Evolutionary conservation across 306 rosid species (phyloP), one percentile per base, ranked within the genome.

Genomic region (Dryas octopetala): DNA sequence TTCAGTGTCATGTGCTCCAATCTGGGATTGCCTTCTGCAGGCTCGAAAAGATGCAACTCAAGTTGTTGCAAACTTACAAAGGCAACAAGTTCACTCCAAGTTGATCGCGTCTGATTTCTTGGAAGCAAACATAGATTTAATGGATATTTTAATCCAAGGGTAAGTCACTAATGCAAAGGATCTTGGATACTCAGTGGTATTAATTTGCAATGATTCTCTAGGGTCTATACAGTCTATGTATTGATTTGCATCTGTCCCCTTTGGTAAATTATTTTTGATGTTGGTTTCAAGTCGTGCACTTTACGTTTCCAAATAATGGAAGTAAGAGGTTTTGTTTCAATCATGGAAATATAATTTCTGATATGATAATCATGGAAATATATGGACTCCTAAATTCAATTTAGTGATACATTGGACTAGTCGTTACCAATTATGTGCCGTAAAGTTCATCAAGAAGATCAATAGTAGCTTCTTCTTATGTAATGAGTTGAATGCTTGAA

Each of bases 81-180:
- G 99, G 85, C 99, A 95, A 71, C 97, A 88, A 64, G 97, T 95
- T 85, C 90, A 89, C 28, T 95, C 93, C 70, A 91, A 85, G 83
- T 82, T 95, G 90, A 90, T 95, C 77, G 96, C 99, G n/a, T 95
- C 97, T 65, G 97, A 95, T 86, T 92, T 89, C 85, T 87, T 95
- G 93, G 97, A 87, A 83, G 82, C 85, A 59, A 95, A 95, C 79
- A 70, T 90, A 78, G 97, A 95, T 70, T 87, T 95, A 53, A 82
- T 95, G 97, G 96, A 92, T 86, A 52, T 78, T 70, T 87, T 95
- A 85, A 77, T 95, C 32, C 49, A 80, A 74, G 99, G 99, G 99
- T 95, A 86, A 87, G 92, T 28, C 72, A 51, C 45, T 19, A 44
- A 60, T 62, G 9, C 61, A 63, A 71, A 50, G 14, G 17, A 51